Conservation (phyloP, 2,329 filamentous ascomycete genomes). For the Cladosporium velox region DNA sequence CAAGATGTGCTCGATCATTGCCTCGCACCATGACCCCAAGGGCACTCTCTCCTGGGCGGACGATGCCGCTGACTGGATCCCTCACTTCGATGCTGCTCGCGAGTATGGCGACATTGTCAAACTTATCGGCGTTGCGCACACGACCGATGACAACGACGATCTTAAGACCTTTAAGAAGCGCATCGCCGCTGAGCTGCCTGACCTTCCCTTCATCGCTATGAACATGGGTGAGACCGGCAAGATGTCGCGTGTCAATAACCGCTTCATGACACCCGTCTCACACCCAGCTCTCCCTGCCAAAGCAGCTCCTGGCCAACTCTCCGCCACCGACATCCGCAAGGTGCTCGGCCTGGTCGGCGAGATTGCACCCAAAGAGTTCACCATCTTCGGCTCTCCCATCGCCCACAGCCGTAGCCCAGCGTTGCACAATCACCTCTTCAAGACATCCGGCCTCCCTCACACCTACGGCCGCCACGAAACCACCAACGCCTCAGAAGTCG, state of each 20-base stretch:
- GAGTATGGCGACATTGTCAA: conserved; percentile 94
- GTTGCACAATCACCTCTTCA: conserved; percentile 85
- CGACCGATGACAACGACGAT: conserved; percentile 81
- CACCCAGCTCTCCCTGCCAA: conserved; percentile 88
- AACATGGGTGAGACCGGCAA: conserved; percentile 93
- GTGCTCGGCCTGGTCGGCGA: conserved; percentile 78
- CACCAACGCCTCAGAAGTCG: conserved; percentile 61
- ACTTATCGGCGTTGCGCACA: conserved; percentile 78
- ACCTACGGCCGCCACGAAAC: conserved; percentile 78
- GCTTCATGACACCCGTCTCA: conserved; percentile 91
- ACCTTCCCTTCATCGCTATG: conserved; percentile 83
- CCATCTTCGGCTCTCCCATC: conserved; percentile 85
- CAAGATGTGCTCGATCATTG: conserved; percentile 80
- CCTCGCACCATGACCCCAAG: conserved; percentile 88
- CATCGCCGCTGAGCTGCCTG: conserved; percentile 69
- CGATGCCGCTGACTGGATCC: conserved; percentile 74
- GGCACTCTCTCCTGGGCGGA: conserved; percentile 83
- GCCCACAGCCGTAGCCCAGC: conserved; percentile 79
- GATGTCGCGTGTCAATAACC: conserved; percentile 84
- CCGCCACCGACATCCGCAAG: conserved; percentile 81
- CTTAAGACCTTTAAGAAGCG: conserved; percentile 78
- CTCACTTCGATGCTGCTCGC: conserved; percentile 84
- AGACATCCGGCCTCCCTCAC: conserved; percentile 76
- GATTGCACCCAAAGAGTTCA: conserved; percentile 74
- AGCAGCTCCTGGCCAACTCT: conserved; percentile 90